These are phyloP conservation scores for Perilla frutescens DNA, from an alignment of 257 asterid species.

Conservation along the genomic window DNA sequence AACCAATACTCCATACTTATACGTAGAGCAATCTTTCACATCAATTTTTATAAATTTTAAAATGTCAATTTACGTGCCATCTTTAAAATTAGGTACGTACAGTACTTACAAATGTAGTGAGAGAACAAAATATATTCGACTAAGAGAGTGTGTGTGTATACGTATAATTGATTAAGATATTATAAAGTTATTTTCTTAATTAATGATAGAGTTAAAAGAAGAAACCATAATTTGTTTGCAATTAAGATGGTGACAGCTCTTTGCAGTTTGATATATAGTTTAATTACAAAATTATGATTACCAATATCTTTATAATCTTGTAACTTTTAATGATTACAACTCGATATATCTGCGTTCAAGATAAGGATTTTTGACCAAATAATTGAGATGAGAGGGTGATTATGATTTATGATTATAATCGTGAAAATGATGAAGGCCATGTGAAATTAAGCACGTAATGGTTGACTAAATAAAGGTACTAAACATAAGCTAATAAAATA, in stretches of 20 bases:
- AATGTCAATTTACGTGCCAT: too few relatives aligned
- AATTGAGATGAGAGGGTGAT: constrained; percentile 11
- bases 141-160: too few relatives aligned
- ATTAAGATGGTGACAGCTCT: not conserved
- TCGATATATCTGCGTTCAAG: not conserved
- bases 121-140: too few relatives aligned
- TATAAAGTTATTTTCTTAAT: too few relatives aligned
- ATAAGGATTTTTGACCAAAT: constrained; percentile 22
- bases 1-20: too few relatives aligned
- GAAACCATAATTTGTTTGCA: not conserved
- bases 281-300: constrained; percentile 16
- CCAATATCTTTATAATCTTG: constrained; percentile 1
- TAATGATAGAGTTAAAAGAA: too few relatives aligned
- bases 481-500: not conserved
- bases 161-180: too few relatives aligned
- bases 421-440: constrained; percentile 24
- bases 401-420: constrained; percentile 31
- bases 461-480: constrained; percentile 32
- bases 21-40: too few relatives aligned
- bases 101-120: too few relatives aligned
- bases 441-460: constrained; percentile 21
- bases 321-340: constrained; percentile 7
- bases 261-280: not conserved
- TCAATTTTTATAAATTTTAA: too few relatives aligned
- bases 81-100: too few relatives aligned